phyloP scores from a whole-genome alignment of 129 eudicot genomes.

The Heracleum sosnowskyi region DNA sequence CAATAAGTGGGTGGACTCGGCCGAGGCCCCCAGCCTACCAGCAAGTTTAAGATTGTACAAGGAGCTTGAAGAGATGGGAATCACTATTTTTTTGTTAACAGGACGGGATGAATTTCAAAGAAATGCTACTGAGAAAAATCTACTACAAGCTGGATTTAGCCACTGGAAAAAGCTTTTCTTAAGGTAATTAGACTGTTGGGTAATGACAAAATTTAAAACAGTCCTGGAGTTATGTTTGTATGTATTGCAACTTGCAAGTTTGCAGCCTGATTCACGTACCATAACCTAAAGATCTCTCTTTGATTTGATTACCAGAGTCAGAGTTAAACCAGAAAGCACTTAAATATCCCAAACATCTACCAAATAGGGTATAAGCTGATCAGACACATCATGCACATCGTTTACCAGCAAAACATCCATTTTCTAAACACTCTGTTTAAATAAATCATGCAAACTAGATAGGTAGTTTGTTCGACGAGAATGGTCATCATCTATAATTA shows the following conservation, averaged over 20 bases:
- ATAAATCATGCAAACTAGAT: neutral
- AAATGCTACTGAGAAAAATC: conserved; percentile 49
- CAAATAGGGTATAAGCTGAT: neutral
- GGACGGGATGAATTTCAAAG: conserved; percentile 77
- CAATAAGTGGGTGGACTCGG: conserved; percentile 51
- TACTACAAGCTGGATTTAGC: conserved; percentile 51
- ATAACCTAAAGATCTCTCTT: neutral
- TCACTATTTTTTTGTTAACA: conserved; percentile 57
- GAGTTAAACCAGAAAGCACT: neutral
- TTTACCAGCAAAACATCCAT: neutral
- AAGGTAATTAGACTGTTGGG: conserved; percentile 30
- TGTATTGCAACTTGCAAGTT: neutral
- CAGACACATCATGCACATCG: neutral
- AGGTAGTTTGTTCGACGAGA: neutral
- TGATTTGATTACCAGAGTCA: neutral
- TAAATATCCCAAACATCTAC: neutral
- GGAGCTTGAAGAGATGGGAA: conserved; percentile 60
- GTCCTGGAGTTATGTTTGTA: conserved; percentile 1
- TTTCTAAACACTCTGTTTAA: neutral
- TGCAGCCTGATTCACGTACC: neutral
- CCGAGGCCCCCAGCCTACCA: conserved; percentile 75
- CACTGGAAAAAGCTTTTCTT: conserved; percentile 67
- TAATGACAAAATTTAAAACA: neutral
- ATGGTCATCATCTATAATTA: neutral
- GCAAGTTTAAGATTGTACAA: conserved; percentile 81